These are phyloP conservation scores for Mortierella alpina DNA, from an alignment of 192 early-diverging fungal species.

Conservation along the genomic window DNA sequence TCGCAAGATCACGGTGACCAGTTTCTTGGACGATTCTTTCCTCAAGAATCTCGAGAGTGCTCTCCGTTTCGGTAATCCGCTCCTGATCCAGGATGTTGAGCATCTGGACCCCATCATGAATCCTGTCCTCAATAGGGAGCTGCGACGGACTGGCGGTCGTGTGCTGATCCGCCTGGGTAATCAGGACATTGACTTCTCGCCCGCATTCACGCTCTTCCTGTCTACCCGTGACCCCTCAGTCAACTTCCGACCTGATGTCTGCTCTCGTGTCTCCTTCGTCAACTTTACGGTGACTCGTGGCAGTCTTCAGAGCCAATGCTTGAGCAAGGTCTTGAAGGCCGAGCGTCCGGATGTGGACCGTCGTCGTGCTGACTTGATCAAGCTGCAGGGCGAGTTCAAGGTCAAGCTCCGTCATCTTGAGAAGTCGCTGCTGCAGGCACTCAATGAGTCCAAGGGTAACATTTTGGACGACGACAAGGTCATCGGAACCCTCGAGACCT, in stretches of 20 bases:
- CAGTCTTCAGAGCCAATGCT: conserved; percentile 96
- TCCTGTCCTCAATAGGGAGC: conserved; percentile 96
- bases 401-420: conserved; percentile 92
- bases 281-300: conserved; percentile 98
- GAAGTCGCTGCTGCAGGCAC: conserved; percentile 89
- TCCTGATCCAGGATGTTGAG: conserved; percentile 98
- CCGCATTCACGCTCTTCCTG: conserved; percentile 94
- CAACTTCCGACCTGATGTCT: conserved; percentile 95
- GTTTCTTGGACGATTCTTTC: conserved; percentile 98
- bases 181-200: conserved; percentile 99
- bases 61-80: conserved; percentile 97
- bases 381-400: conserved; percentile 97
- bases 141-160: conserved; percentile 95
- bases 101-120: conserved; percentile 98
- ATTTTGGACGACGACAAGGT: conserved; percentile 98
- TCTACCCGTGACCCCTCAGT: conserved; percentile 95
- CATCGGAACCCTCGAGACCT: conserved; percentile 91
- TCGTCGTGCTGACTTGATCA: conserved; percentile 91
- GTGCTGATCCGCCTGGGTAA: conserved; percentile 94
- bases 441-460: conserved; percentile 96
- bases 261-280: conserved; percentile 97
- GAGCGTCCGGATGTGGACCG: conserved; percentile 96
- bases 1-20: conserved; percentile 91
- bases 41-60: conserved; percentile 98
- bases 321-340: conserved; percentile 93